Evolutionary conservation across 495 filamentous ascomycete genomes (phyloP), one percentile per base, ranked within the genome.

Genomic region (Monascus purpureus): DNA sequence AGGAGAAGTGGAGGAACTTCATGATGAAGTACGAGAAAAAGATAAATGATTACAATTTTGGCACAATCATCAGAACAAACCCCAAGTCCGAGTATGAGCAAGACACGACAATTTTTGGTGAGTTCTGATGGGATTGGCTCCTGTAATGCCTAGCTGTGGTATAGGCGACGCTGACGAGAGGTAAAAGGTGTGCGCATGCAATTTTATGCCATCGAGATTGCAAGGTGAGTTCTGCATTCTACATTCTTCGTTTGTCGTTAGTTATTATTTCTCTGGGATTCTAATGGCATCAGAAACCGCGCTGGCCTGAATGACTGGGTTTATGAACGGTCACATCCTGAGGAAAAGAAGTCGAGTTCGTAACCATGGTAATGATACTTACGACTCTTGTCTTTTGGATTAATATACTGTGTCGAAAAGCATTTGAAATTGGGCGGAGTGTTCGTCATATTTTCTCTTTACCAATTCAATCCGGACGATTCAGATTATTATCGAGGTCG

Each of bases 171-270:
- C 52, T 33, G 48, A 38, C 37, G 28, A 14, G 6, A 6, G 27
- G 17, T 15, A 37, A 37, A 13, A 57, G 53, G 50, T 37, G 46
- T 70, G 42, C 72, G 90, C 33, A 97, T 97, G 90, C 90, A 99
- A 52, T 99, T 99, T 49, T 99, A 99, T 48, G 90, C 90, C 19
- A 58, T 96, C 47, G 90, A 99, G 59, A 94, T 99, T 47, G 79
- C 81, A 8, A 77, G 82, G 81, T 83, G 48, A 42, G 61, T 41
- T 9, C 18, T 4, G 6, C 8, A 12, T 32, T 8, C 13, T 15
- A 12, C n/a, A n/a, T n/a, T n/a, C n/a, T n/a, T n/a, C n/a, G n/a
- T n/a, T n/a, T n/a, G n/a, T n/a, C n/a, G n/a, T n/a, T n/a, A n/a
- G n/a, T n/a, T n/a, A n/a, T n/a, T n/a, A n/a, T n/a, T n/a, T n/a